phyloP scores from a whole-genome alignment of 225 moss, liverwort and hornwort genomes.

The Takakia lepidozioides region DNA sequence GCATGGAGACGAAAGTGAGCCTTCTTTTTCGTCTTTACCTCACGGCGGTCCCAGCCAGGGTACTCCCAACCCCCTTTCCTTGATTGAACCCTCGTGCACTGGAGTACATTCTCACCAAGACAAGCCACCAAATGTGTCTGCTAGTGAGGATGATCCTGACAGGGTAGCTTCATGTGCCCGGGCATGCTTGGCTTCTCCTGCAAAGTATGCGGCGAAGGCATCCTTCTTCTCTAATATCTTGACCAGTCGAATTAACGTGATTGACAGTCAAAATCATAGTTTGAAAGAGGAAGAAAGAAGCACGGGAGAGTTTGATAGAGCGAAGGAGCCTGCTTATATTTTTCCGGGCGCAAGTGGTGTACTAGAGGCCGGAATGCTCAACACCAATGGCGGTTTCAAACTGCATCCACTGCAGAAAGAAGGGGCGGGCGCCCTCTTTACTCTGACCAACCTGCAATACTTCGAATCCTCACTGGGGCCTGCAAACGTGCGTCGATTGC shows the following conservation, averaged over 20 bases:
- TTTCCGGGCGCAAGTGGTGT: constrained; percentile 31
- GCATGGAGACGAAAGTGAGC: constrained; percentile 24
- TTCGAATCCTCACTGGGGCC: constrained; percentile 41
- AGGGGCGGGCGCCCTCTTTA: constrained; percentile 33
- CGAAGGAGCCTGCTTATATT: constrained; percentile 24
- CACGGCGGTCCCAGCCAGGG: constrained; percentile 13
- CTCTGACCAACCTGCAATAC: constrained; percentile 37
- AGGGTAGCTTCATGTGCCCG: constrained; percentile 49
- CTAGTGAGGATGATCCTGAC: constrained; percentile 26
- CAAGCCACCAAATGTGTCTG: no score
- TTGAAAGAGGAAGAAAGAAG: constrained; percentile 36
- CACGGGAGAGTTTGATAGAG: constrained; percentile 23
- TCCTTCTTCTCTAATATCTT: constrained; percentile 61
- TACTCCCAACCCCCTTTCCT: no score
- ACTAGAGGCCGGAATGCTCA: constrained; percentile 43
- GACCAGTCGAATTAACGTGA: constrained; percentile 24
- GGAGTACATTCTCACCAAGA: no score
- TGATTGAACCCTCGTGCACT: no score
- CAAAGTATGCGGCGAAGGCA: constrained; percentile 41
- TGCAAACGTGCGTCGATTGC: constrained; percentile 31
- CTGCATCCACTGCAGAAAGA: constrained; percentile 50
- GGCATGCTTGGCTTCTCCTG: constrained; percentile 41
- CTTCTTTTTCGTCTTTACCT: constrained; percentile 17
- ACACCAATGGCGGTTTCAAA: constrained; percentile 20
- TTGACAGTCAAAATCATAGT: constrained; percentile 28